These are phyloP conservation scores for Solanum lycopersicoides DNA, from an alignment of 257 asterid genomes.

Conservation along the genomic window DNA sequence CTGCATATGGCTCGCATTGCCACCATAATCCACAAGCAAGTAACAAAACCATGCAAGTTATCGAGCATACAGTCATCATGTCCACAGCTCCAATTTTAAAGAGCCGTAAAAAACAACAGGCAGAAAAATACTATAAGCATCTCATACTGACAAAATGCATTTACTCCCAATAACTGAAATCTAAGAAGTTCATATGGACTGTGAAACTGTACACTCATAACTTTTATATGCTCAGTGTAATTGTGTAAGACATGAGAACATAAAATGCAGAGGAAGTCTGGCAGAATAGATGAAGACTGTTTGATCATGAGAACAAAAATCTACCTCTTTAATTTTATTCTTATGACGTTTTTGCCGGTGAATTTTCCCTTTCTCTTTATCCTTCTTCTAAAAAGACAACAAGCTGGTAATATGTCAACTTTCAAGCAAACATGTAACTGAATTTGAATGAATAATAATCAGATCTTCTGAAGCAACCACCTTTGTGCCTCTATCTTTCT, in stretches of 20 bases:
- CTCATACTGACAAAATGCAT: constrained; percentile 1
- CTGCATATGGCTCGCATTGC: constrained; percentile 77
- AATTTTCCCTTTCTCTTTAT: constrained; percentile 55
- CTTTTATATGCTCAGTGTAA: background rate
- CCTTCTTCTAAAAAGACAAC: constrained; percentile 53
- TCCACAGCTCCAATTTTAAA: constrained; percentile 97
- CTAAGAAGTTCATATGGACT: background rate
- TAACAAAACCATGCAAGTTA: constrained; percentile 47
- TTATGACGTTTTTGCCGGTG: constrained; percentile 57
- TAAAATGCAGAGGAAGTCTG: background rate
- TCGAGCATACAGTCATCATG: constrained; percentile 49
- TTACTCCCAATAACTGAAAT: background rate
- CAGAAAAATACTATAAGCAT: constrained; percentile 59
- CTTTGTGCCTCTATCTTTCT: constrained; percentile 57
- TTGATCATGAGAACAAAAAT: constrained; percentile 1
- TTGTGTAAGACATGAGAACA: background rate
- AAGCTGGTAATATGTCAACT: constrained; percentile 2
- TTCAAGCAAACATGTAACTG: background rate
- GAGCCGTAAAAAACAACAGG: constrained; percentile 68
- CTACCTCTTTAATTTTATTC: constrained; percentile 77
- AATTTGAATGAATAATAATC: background rate
- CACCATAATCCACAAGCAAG: constrained; percentile 56
- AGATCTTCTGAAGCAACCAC: constrained; percentile 15
- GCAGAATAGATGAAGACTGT: background rate
- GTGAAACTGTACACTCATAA: background rate